A percentile compares a stretch with the other conserved stretches of the same genome.
These are phyloP conservation scores for Suillus subluteus DNA, from an alignment of 768 basidiomycete genomes.

Conservation along the genomic window DNA sequence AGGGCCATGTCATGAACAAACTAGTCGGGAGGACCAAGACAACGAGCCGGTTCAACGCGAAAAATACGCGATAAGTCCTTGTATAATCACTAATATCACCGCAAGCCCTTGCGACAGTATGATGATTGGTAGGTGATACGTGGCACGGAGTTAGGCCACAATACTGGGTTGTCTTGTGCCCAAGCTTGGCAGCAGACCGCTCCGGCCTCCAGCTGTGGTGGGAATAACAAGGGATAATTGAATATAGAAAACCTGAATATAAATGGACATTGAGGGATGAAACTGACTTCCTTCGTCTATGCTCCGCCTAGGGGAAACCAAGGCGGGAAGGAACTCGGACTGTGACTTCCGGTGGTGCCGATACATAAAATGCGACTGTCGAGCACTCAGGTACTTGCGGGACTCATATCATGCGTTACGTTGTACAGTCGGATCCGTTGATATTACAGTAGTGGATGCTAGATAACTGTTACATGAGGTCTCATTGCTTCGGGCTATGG, in stretches of 20 bases:
- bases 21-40: background rate
- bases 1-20: background rate
- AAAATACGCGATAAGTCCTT: background rate
- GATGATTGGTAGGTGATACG: background rate
- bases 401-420: background rate
- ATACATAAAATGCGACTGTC: background rate
- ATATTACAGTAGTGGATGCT: conserved; percentile 1
- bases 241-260: background rate
- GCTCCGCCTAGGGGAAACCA: background rate
- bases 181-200: background rate
- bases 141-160: background rate
- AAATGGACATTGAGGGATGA: background rate
- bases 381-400: background rate
- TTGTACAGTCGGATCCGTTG: background rate
- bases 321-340: conserved; percentile 59
- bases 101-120: background rate
- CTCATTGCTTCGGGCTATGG: conserved; percentile 32
- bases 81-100: background rate
- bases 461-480: conserved; percentile 17
- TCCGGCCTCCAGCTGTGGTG: background rate
- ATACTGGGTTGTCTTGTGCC: background rate
- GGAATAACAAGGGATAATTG: background rate
- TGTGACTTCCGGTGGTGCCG: conserved; percentile 60
- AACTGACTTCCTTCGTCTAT: background rate
- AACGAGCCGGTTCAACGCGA: background rate